Percentiles rank a stretch among this genome's conserved stretches.
Evolutionary conservation across 257 asterid genomes (phyloP).

Genomic region (Salvia splendens): DNA sequence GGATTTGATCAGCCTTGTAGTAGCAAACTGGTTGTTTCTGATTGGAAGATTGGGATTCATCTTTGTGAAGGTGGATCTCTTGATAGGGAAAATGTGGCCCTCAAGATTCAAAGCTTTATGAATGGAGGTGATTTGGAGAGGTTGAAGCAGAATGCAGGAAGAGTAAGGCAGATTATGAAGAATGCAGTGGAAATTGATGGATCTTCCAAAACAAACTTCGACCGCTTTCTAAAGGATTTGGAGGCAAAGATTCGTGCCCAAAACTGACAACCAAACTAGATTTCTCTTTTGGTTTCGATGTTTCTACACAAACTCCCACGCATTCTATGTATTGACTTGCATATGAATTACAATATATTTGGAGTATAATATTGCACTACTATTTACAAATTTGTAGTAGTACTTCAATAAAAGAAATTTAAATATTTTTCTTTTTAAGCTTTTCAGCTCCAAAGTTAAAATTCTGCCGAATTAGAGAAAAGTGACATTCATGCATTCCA

Average conservation of each 20-base stretch:
- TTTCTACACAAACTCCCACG: too few relatives aligned
- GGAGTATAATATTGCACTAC: too few relatives aligned
- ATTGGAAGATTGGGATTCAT: constrained; percentile 26
- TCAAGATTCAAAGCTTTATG: background rate
- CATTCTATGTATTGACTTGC: too few relatives aligned
- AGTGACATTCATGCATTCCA: background rate
- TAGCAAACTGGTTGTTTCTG: constrained; percentile 21
- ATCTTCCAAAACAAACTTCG: constrained; percentile 16
- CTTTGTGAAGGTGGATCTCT: background rate
- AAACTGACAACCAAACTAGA: too few relatives aligned
- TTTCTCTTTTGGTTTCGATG: too few relatives aligned
- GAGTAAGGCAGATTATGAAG: background rate
- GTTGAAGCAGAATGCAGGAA: background rate
- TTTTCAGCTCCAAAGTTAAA: too few relatives aligned
- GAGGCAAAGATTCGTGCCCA: constrained; percentile 15
- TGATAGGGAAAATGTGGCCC: background rate
- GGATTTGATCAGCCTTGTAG: constrained; percentile 11
- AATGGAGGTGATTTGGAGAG: background rate
- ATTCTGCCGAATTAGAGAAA: too few relatives aligned
- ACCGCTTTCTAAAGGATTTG: constrained; percentile 15
- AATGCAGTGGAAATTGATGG: constrained; percentile 17
- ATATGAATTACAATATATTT: too few relatives aligned
- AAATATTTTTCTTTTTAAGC: too few relatives aligned
- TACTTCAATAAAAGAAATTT: too few relatives aligned
- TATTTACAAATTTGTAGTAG: too few relatives aligned